Evolutionary conservation across 2,329 filamentous ascomycete genomes (phyloP).

Genomic region (Fusarium sp.): DNA sequence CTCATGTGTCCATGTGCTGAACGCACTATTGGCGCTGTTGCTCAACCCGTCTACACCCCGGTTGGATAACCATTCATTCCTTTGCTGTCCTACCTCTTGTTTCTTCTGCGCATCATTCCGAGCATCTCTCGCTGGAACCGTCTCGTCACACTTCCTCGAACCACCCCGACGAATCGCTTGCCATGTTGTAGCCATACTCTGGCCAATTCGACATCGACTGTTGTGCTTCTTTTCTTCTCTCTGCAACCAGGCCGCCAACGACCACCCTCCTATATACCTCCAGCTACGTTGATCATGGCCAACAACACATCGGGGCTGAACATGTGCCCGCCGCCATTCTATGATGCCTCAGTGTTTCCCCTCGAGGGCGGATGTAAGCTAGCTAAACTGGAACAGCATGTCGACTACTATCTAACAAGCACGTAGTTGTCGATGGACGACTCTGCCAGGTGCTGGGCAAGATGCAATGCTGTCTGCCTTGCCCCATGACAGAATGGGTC

Average conservation of each 20-base stretch:
- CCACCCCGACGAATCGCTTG: conserved; percentile 2
- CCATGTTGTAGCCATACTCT: conserved; percentile 12
- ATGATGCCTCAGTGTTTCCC: conserved; percentile 69
- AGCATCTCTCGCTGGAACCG: conserved; percentile 16
- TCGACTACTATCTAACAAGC: conserved; percentile 13
- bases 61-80: conserved; percentile 19
- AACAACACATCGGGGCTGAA: conserved; percentile 53
- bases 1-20: conserved; percentile 27
- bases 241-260: conserved; percentile 5
- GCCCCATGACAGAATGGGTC: conserved; percentile 83
- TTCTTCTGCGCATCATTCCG: conserved; percentile 8
- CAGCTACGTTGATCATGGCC: conserved; percentile 39
- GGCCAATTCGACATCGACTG: not conserved
- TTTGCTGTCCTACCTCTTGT: conserved; percentile 13
- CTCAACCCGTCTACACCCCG: conserved; percentile 14
- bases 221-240: conserved; percentile 1
- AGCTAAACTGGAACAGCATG: not conserved
- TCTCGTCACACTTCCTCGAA: conserved; percentile 16
- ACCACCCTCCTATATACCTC: conserved; percentile 1
- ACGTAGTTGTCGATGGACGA: conserved; percentile 64
- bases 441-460: conserved; percentile 60
- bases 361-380: conserved; percentile 70
- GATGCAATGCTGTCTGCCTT: conserved; percentile 84
- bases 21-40: conserved; percentile 16
- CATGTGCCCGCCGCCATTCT: conserved; percentile 74